Percentiles rank a stretch among this genome's conserved stretches.
These are phyloP conservation scores for Linum usitatissimum DNA, from an alignment of 345 rosid genomes.

Conservation along the genomic window DNA sequence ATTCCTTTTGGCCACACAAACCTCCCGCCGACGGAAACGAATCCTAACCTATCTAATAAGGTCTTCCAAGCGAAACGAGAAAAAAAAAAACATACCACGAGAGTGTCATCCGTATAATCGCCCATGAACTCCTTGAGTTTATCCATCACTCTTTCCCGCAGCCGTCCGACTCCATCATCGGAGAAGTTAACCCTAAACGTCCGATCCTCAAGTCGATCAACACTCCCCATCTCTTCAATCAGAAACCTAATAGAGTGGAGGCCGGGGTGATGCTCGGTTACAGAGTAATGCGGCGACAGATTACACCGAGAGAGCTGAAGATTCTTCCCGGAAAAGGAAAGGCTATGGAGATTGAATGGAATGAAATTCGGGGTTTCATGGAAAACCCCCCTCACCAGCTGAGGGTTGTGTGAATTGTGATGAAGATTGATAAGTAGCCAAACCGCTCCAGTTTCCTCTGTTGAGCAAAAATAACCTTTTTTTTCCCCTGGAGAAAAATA, in stretches of 20 bases:
- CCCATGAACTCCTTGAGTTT: constrained; percentile 97
- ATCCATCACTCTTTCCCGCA: constrained; percentile 55
- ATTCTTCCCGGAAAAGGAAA: neutral
- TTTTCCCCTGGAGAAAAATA: too few relatives aligned
- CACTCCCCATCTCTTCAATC: constrained; percentile 43
- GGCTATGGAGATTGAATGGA: neutral
- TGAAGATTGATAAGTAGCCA: neutral
- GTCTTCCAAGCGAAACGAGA: neutral
- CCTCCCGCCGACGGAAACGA: too few relatives aligned
- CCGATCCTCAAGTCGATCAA: constrained; percentile 52
- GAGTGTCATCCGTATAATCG: constrained; percentile 92
- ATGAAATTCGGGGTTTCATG: neutral
- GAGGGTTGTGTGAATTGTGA: neutral
- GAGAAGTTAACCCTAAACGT: constrained; percentile 59
- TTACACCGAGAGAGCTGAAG: neutral
- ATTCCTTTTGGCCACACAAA: too few relatives aligned
- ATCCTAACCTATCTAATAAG: neutral
- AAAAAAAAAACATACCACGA: constrained; percentile 46
- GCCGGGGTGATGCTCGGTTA: neutral
- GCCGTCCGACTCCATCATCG: constrained; percentile 60
- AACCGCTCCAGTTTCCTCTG: neutral
- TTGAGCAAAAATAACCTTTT: too few relatives aligned
- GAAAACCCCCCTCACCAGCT: neutral
- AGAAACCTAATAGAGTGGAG: neutral
- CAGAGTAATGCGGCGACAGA: neutral